These are phyloP conservation scores for Alternaria ethzedia DNA, from an alignment of 2,329 filamentous ascomycete genomes.

Conservation along the genomic window DNA sequence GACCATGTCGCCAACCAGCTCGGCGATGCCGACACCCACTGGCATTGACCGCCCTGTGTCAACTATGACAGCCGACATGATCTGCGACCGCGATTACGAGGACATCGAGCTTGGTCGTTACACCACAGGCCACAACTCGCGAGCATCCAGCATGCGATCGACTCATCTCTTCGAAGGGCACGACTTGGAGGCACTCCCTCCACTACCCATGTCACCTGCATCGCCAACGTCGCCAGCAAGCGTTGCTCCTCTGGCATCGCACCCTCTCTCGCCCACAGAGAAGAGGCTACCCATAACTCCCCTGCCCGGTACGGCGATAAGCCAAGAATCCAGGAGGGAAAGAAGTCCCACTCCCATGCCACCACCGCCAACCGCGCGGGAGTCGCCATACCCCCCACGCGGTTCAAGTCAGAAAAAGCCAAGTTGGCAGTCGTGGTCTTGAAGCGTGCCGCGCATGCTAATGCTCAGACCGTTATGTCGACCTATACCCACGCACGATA, in stretches of 20 bases:
- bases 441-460: background rate
- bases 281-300: background rate
- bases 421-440: slow-evolving; percentile 19
- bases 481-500: background rate
- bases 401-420: slow-evolving; percentile 3
- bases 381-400: slow-evolving; percentile 1
- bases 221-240: background rate
- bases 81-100: slow-evolving; percentile 25
- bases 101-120: slow-evolving; percentile 34
- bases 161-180: slow-evolving; percentile 3
- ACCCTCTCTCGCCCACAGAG: background rate
- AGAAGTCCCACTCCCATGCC: background rate
- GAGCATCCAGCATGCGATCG: slow-evolving; percentile 12
- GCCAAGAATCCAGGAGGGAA: background rate
- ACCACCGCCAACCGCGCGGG: background rate
- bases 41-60: slow-evolving; percentile 6
- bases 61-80: slow-evolving; percentile 19
- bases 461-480: background rate
- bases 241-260: background rate
- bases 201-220: slow-evolving; percentile 14
- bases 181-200: slow-evolving; percentile 25
- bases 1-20: slow-evolving; percentile 13
- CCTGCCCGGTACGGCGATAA: background rate
- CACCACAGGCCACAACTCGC: slow-evolving; percentile 18
- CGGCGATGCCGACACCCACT: background rate